Evolutionary conservation across 1,284 basidiomycete species (phyloP), one percentile per base, ranked within the genome.

Genomic region (Ceratobasidium sp.): DNA sequence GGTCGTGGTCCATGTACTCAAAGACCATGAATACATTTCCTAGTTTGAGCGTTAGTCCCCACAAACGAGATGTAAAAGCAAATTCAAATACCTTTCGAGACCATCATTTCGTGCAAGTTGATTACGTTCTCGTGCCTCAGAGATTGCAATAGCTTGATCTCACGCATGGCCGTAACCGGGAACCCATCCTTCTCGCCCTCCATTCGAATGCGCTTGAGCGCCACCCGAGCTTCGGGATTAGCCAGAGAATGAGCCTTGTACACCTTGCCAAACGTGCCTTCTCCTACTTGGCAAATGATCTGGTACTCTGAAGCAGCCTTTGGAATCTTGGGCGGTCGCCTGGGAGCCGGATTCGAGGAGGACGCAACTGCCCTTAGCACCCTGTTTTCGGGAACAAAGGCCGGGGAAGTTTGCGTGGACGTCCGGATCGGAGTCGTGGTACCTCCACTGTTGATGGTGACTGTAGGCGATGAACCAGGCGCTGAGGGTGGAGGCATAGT

Each of bases 11-110:
- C 92, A 98, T 95, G 78, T 99, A 99, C 78, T 99, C 95, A 75
- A 99, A 95, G 29, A 99, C 96, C 95, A 99, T 99, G 79, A 95
- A 98, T 21, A 98, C 93, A 47, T 91, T 91, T 67, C 93, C 95
- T 95, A 73, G 11, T 14, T 46, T 21, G 27, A n/a, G 11, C 21
- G 47, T 41, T 16, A 62, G 59, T n/a, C 9, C 25, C n/a, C 7
- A 30, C 33, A 69, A 27, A 23, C 13, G 68, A 41, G 60, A 62
- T 68, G 71, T 21, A 68, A 47, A 56, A 71, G 73, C 60, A 50
- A 68, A 58, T 41, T 52, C 84, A 36, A 36, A 74, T 74, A 95
- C 95, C 93, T 74, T 92, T 92, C 0, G 94, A 93, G 1, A 98
- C 95, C 89, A 99, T 95, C 93, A 99, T 99, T 79, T 99, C 98